Conservation (phyloP, 768 basidiomycete genomes). For the Rhizopogon vesiculosus region DNA sequence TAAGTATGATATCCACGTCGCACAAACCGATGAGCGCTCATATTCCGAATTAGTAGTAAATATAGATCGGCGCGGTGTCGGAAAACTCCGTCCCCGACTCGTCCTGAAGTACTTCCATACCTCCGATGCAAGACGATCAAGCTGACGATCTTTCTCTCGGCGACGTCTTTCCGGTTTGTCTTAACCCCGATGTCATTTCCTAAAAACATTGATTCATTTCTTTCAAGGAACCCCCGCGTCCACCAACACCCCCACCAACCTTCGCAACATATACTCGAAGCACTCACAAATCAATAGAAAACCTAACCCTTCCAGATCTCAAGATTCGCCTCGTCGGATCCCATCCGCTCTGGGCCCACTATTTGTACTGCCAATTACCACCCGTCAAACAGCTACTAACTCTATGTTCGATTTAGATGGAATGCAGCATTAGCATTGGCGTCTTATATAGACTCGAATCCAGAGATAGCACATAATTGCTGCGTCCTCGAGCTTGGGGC, state of each 20-base stretch:
- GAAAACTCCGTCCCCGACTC: too few species aligned
- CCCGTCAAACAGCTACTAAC: neutral
- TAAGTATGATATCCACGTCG: neutral
- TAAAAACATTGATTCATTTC: neutral
- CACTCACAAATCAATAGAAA: conserved; percentile 26
- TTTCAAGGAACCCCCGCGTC: conserved; percentile 54
- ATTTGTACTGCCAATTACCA: conserved; percentile 43
- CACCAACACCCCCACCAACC: conserved; percentile 64
- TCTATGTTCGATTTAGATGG: conserved; percentile 49
- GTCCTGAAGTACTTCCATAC: neutral
- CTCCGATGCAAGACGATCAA: conserved; percentile 18
- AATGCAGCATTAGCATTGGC: conserved; percentile 75
- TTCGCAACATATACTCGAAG: conserved; percentile 42
- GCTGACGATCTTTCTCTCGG: conserved; percentile 35
- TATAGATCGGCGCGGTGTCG: neutral
- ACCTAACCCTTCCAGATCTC: conserved; percentile 28
- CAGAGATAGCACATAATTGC: conserved; percentile 37
- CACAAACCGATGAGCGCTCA: neutral
- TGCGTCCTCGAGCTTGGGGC: conserved; percentile 88
- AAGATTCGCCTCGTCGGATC: conserved; percentile 69
- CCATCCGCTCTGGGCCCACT: conserved; percentile 80
- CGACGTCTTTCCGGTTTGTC: conserved; percentile 47
- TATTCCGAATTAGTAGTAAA: neutral
- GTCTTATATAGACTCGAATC: conserved; percentile 57
- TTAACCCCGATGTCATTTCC: neutral